Evolutionary conservation across 1,284 basidiomycete genomes (phyloP), one percentile per base, ranked within the genome.

Genomic region (Cryptococcus neoformans): DNA sequence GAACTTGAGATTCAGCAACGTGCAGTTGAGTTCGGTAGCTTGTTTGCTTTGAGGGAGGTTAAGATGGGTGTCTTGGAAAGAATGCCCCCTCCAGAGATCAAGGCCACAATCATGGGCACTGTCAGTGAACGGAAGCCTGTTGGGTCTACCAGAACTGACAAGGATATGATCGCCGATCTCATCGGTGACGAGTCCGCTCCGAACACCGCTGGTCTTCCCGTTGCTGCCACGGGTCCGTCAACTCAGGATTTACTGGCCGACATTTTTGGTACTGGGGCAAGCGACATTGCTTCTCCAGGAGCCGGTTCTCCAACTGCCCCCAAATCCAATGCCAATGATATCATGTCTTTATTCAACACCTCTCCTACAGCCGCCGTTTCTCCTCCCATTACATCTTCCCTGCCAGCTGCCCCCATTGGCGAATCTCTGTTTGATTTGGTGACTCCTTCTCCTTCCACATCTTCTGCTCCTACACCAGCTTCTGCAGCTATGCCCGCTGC

Each of bases 1-100:
- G 94, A 99, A 74, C 81, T 99, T 21, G 96, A 99, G 78, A 82
- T 96, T 48, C 96, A 99, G 75, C 94, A 98, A 74, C 86, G 96
- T 46, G 87, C 92, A 0, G 92, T 99, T 7, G 96, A 99, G 77
- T 98, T 94, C 75, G 88, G 88, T 0, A 90, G 85, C 67, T 75
- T 99, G 62, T 89, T 93, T 69, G 83, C 80, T 39, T 76, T 75
- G 63, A 85, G 84, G 17, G 88, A 92, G 44, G 81, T 94, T 38
- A 84, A 87, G 56, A 83, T 85, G n/a, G 96, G 93, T 47, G 93
- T 99, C 0, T 78, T 99, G 58, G 96, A 99, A 80, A 85, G 92
- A 55, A 99, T 99, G 96, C 96, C 96, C 6, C 90, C 92, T 5
- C 96, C 96, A 2, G 95, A 99, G 76, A 80, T 99, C 68, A 94